These are phyloP conservation scores for Pythium folliculosum DNA, from an alignment of 352 stramenopile genomes.

Conservation along the genomic window DNA sequence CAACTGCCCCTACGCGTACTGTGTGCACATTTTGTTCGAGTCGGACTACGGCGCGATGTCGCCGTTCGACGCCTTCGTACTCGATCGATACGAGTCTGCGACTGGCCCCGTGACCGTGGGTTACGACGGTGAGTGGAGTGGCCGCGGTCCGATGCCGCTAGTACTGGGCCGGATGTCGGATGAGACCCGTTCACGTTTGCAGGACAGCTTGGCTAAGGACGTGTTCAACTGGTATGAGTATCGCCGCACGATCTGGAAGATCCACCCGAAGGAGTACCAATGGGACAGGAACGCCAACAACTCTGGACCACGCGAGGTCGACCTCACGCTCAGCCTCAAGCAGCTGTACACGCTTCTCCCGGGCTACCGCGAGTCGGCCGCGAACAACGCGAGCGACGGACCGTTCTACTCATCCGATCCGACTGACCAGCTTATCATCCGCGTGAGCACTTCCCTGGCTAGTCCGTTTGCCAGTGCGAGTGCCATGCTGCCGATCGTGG, in stretches of 20 bases:
- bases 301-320: constrained; percentile 34
- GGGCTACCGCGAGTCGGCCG: constrained; percentile 15
- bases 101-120: constrained; percentile 7
- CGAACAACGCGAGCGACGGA: constrained; percentile 25
- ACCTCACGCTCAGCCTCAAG: constrained; percentile 58
- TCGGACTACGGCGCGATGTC: constrained; percentile 49
- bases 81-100: constrained; percentile 43
- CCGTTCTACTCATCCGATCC: constrained; percentile 41
- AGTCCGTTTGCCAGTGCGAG: constrained; percentile 23
- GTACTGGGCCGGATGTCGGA: constrained; percentile 35
- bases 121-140: neutral
- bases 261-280: constrained; percentile 27
- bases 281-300: too few relatives aligned
- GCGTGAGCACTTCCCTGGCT: constrained; percentile 30
- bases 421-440: constrained; percentile 50
- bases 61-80: constrained; percentile 51
- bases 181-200: constrained; percentile 13
- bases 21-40: constrained; percentile 40
- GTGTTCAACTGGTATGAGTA: constrained; percentile 33
- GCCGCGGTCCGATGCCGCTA: constrained; percentile 25
- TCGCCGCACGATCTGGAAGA: constrained; percentile 40
- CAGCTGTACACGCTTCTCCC: constrained; percentile 55
- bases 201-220: neutral
- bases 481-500: constrained; percentile 39
- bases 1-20: constrained; percentile 19